Conservation (phyloP, 768 basidiomycete species). For the Lactarius deliciosus region DNA sequence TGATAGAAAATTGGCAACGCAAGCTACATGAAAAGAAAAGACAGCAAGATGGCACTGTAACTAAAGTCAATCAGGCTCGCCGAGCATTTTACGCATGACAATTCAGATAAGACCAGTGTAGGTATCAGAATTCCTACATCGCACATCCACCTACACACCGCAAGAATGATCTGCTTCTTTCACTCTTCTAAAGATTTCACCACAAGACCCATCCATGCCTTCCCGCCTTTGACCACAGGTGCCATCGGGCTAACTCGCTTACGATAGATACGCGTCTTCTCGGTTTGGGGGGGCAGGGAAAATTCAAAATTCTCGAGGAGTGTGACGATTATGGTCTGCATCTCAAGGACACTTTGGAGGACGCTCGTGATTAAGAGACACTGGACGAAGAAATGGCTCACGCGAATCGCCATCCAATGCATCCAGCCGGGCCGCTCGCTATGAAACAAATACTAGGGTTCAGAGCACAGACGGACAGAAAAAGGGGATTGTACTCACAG, state of each 20-base stretch:
- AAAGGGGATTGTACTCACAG: background rate
- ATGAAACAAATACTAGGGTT: background rate
- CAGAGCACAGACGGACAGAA: background rate
- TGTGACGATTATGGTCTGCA: conserved; percentile 1
- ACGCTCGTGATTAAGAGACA: background rate
- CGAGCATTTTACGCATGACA: no score
- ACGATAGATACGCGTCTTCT: conserved; percentile 12
- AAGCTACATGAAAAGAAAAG: no score
- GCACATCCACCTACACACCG: background rate
- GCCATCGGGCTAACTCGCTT: background rate
- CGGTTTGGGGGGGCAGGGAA: conserved; percentile 8
- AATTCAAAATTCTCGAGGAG: conserved; percentile 20
- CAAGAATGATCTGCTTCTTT: background rate
- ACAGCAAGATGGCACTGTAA: no score
- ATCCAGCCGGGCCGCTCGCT: conserved; percentile 5
- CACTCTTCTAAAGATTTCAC: conserved; percentile 2
- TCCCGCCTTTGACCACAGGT: no score
- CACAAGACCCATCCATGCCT: conserved; percentile 11
- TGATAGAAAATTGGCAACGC: no score
- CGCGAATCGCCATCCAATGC: conserved; percentile 19
- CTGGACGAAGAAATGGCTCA: background rate
- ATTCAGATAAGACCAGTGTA: no score
- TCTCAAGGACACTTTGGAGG: background rate
- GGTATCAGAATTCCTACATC: no score
- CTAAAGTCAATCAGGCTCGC: no score